Evolutionary conservation across 2,329 filamentous ascomycete species (phyloP), one percentile per base, ranked within the genome.

Genomic region (Bipolaris bicolor): DNA sequence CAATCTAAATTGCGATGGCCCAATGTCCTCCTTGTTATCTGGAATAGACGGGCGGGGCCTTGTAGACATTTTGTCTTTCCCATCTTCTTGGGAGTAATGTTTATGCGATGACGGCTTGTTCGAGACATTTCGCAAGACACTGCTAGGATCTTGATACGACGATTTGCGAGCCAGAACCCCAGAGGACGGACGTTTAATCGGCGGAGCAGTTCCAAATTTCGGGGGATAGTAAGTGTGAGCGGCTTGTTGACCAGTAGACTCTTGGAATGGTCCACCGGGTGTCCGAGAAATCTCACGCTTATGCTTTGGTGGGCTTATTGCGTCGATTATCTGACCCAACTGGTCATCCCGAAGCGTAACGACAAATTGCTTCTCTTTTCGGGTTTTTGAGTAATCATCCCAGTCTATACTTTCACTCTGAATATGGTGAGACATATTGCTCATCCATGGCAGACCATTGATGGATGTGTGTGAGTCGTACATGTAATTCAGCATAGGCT

Each of bases 281-380:
- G 48, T 51, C 6, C 45, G 43, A 7, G 41, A 24, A 34, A 50
- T 20, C 31, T 58, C 48, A 29, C 85, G 91, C 49, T 91, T 90
- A 0, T 95, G 96, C 52, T 67, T 69, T 3, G 67, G 61, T 16
- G 67, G 68, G 45, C 67, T 71, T 20, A 68, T 63, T 1, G 61
- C 67, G 31, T 71, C 60, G 10, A 69, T 65, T 1, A 72, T 57
- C 26, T 68, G 64, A 3, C 66, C 70, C 18, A 73, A 56, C 37
- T 74, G 73, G 26, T 75, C 70, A 5, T 74, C 70, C 37, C 63
- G 55, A 37, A 71, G 48, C 10, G 64, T 62, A 39, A 69, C 62
- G 36, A 68, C 51, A 2, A 72, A 53, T 13, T 68, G 66, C 40
- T 57, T 62, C 7, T 60, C 57, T 22, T 48, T 56, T 13, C 53